Base-by-base conservation (phyloP, 1,284 basidiomycete species). In the Puccinia hordei region DNA sequence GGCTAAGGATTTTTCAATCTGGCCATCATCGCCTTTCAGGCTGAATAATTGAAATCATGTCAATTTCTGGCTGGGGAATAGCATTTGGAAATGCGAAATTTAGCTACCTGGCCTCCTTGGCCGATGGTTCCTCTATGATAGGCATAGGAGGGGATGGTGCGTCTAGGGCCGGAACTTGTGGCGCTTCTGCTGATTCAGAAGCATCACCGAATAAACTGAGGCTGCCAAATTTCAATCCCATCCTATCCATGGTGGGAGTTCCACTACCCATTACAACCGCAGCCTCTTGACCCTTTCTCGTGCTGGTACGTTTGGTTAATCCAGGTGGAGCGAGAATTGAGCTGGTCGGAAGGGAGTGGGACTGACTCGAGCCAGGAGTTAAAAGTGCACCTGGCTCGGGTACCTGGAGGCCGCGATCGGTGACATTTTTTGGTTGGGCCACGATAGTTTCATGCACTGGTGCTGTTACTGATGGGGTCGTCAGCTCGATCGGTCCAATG, bases 201-300 rank as follows among this genome's bases (percentile, higher is more conserved):
- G 68, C 66, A 8, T 79, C 76, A 19, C 66, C 76, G 53, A 80
- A 80, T 19, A 80, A 38, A 55, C 69, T 72, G 41, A 80, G 68
- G 30, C 78, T 80, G 9, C 78, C 78, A 53, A 80, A 80, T 55
- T 80, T 72, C 24, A 80, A 53, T 2, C 78, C 78, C 41, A 80
- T 80, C 30, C 78, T 61, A 44, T 80, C 78, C 27, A 80, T 61
- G 46, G 24, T 80, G 8, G 78, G 78, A 72, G 78, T 80, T 24
- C 78, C 78, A 66, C 69, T 73, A 17, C 78, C 78, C n/a, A 80
- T 80, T n/a, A 80, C 78, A 65, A 80, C 78, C 12, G 78, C 78
- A 38, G 78, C 78, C 51, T 80, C 78, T 51, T 80, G 78, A 22
- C 78, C 78, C 55, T 80, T 80, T 22, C 78, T 46, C 13, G 78